Base-by-base conservation (phyloP, 2,329 filamentous ascomycete genomes). In the Cercospora sp. region DNA sequence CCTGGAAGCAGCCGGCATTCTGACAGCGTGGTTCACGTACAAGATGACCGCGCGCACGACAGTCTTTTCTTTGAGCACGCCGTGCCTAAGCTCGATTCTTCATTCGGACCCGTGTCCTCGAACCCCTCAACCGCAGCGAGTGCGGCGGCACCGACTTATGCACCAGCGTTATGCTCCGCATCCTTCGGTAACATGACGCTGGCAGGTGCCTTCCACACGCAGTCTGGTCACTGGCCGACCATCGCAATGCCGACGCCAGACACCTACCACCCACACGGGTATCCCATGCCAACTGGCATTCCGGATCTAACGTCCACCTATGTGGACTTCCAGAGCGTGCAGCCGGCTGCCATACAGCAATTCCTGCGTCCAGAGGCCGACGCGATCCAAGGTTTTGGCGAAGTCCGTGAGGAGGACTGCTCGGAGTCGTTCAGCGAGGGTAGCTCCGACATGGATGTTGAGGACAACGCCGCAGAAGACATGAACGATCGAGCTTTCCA, bases 401-500 rank as follows among this genome's bases (percentile, higher is more conserved):
- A 40, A 36, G 12, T 6, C 48, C 8, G 42, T 16, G 28, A 31
- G 23, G 61, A 68, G 26, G 59, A 55, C 42, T 57, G 61, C 55
- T 42, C 66, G 7, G 66, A 64, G 31, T 33, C 42, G 10, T 64
- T 26, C 58, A 64, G 66, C 31, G 61, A 64, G 10, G 42, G 48
- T 26, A 62, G 45, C 6, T 64, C 62, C 13, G 51, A 57, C 16
- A 23, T 60, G n/a, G 62, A 69, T 16, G 36, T 31, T 42, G 58
- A 67, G 2, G 40, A 63, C 16, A 58, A 40, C 26, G n/a, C 58
- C 13, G 66, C 66, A 16, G 61, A 53, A 28, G 62, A 71, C 45
- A 64, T 64, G 63, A 69, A 64, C 36, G 72, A 70, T 13, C 64
- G 64, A 20, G 68, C 71, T 16, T 36, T 73, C 42, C 60, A 58